Percentiles rank a stretch among this genome's conserved stretches.
Conservation (phyloP, 2,329 filamentous ascomycete species). For the Calonectria honghensis region DNA sequence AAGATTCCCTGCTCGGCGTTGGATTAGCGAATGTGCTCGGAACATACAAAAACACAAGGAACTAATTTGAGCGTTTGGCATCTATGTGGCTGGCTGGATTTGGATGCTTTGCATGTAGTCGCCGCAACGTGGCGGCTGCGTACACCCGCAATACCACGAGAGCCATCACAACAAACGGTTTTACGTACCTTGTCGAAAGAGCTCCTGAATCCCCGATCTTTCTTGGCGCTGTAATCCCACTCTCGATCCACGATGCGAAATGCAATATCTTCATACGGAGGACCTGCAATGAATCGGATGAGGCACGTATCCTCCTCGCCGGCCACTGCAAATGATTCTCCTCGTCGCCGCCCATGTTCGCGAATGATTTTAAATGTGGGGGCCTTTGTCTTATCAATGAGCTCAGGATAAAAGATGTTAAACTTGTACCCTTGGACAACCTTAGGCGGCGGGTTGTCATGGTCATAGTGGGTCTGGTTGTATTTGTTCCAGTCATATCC, state of each 20-base stretch:
- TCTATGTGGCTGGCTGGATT: slow-evolving; percentile 39
- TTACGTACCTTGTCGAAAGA: slow-evolving; percentile 94
- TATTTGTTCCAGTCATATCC: slow-evolving; percentile 99
- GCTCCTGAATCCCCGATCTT: slow-evolving; percentile 94
- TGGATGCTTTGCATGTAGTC: slow-evolving; percentile 35
- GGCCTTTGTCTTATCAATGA: slow-evolving; percentile 95
- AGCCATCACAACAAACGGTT: slow-evolving; percentile 41
- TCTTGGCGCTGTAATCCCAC: slow-evolving; percentile 98
- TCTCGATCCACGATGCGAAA: slow-evolving; percentile 98
- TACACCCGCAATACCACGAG: slow-evolving; percentile 42
- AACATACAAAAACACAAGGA: slow-evolving; percentile 31
- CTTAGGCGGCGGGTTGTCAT: slow-evolving; percentile 97
- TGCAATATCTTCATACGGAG: slow-evolving; percentile 96
- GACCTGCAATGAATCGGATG: slow-evolving; percentile 95
- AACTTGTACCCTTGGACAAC: slow-evolving; percentile 99
- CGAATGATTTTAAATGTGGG: slow-evolving; percentile 97
- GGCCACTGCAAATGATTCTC: slow-evolving; percentile 93
- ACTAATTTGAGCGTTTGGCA: slow-evolving; percentile 37
- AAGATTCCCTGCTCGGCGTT: slow-evolving; percentile 83
- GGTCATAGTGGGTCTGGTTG: slow-evolving; percentile 99
- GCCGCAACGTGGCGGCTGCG: slow-evolving; percentile 34
- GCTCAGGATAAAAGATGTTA: slow-evolving; percentile 98
- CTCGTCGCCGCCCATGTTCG: slow-evolving; percentile 90
- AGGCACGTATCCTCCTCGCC: slow-evolving; percentile 98
- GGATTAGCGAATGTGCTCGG: slow-evolving; percentile 47